Conservation (phyloP, 164 flowering plant species). For the Macadamia integrifolia region DNA sequence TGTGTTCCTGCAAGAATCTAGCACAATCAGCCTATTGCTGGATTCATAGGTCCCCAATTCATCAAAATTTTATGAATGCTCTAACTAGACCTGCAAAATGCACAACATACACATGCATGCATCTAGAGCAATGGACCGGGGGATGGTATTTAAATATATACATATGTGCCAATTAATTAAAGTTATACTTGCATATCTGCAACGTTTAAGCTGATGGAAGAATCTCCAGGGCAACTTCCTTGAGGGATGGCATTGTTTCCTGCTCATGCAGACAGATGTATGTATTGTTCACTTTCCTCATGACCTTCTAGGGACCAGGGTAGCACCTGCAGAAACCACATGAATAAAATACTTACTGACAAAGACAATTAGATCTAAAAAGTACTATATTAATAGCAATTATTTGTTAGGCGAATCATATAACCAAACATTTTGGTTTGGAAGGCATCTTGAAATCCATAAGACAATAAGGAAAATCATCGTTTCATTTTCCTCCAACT, state of each 20-base stretch:
- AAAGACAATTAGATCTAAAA: neutral
- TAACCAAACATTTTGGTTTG: neutral
- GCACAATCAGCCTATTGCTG: no score
- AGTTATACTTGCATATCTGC: neutral
- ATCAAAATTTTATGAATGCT: no score
- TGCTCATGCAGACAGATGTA: constrained; percentile 70
- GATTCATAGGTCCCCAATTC: no score
- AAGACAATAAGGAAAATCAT: neutral
- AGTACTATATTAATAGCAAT: neutral
- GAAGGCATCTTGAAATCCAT: neutral
- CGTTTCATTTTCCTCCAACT: neutral
- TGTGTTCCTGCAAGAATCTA: no score
- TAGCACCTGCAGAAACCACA: constrained; percentile 48
- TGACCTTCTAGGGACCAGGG: constrained; percentile 92
- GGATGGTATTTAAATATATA: no score
- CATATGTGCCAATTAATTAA: no score
- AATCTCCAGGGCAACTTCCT: constrained; percentile 81
- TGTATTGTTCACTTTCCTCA: constrained; percentile 41
- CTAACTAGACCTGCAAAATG: no score
- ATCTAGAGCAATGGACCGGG: no score
- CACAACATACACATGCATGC: no score
- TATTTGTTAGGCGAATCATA: neutral
- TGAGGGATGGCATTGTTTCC: constrained; percentile 81
- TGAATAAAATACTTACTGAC: neutral
- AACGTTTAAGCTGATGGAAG: constrained; percentile 56